A percentile compares a stretch with the other conserved stretches of the same genome.
Evolutionary conservation across 306 rosid genomes (phyloP).

Genomic region (Cicer cuneatum): DNA sequence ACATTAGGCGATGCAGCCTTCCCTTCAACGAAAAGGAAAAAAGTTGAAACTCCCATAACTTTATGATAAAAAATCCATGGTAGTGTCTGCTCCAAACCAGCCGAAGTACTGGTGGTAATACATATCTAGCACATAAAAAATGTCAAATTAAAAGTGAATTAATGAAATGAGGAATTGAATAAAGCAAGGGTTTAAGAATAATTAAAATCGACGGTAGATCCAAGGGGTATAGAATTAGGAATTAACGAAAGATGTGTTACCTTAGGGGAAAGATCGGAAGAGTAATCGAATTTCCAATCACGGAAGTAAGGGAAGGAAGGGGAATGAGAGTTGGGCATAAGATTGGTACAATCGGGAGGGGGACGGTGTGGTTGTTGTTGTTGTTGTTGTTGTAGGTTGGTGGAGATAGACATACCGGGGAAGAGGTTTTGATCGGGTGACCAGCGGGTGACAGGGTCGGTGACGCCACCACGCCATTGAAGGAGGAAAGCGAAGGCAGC

Average conservation of each 20-base stretch:
- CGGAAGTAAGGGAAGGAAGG: conserved; percentile 77
- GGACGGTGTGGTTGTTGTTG: conserved; percentile 3
- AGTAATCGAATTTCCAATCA: conserved; percentile 67
- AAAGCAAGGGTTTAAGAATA: conserved; percentile 33
- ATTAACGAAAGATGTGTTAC: conserved; percentile 39
- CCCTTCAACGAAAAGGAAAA: conserved; percentile 91
- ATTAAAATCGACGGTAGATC: neutral
- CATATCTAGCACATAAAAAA: conserved; percentile 59
- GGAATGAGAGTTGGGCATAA: conserved; percentile 51
- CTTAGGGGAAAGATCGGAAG: conserved; percentile 77
- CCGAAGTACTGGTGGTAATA: conserved; percentile 82
- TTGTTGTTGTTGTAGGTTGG: conserved; percentile 35
- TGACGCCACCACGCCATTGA: conserved; percentile 93
- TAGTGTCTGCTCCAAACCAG: conserved; percentile 83
- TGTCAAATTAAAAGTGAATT: neutral
- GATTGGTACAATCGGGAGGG: conserved; percentile 63
- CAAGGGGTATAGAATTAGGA: conserved; percentile 21
- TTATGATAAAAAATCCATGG: conserved; percentile 98
- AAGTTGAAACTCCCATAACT: conserved; percentile 87
- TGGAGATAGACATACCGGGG: conserved; percentile 67
- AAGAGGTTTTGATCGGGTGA: conserved; percentile 67
- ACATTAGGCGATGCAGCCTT: conserved; percentile 90
- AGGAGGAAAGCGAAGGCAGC: conserved; percentile 84
- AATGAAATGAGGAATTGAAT: neutral
- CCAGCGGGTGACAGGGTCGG: conserved; percentile 80